Percentiles rank a stretch among this genome's conserved stretches.
phyloP scores from a whole-genome alignment of 1,139 yeast species.

The Magnusiomyces sp. region DNA sequence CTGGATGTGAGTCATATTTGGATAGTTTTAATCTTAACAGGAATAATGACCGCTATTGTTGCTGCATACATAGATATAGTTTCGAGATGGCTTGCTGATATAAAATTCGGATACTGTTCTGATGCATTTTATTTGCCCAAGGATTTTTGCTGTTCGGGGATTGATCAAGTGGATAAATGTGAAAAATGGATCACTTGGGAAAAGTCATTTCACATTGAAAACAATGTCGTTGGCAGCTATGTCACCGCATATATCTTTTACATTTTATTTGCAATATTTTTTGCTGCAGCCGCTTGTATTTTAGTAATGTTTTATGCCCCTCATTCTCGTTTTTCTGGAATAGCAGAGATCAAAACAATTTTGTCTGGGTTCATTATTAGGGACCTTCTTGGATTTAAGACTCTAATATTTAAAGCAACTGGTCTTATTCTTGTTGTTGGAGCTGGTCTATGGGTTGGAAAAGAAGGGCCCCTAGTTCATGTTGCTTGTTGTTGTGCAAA shows the following conservation, averaged over 20 bases:
- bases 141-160: conserved; percentile 34
- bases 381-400: conserved; percentile 40
- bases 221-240: conserved; percentile 26
- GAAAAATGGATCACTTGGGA: conserved; percentile 39
- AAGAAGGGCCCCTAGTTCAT: conserved; percentile 91
- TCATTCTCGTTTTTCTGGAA: conserved; percentile 53
- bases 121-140: conserved; percentile 33
- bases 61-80: conserved; percentile 38
- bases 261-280: conserved; percentile 29
- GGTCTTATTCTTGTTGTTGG: conserved; percentile 63
- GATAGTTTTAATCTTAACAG: conserved; percentile 13
- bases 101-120: conserved; percentile 44
- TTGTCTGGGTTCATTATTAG: conserved; percentile 29
- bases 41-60: conserved; percentile 16
- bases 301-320: conserved; percentile 35
- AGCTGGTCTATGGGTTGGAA: conserved; percentile 84
- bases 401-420: conserved; percentile 42
- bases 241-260: conserved; percentile 33
- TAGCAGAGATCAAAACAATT: conserved; percentile 50
- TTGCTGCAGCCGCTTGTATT: conserved; percentile 31
- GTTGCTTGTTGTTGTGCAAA: conserved; percentile 64
- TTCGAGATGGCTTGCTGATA: conserved; percentile 55
- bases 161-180: conserved; percentile 29
- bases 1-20: conserved; percentile 13
- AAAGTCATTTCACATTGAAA: conserved; percentile 22